phyloP scores from a whole-genome alignment of 2,329 filamentous ascomycete species.

The Diaporthe australafricana region DNA sequence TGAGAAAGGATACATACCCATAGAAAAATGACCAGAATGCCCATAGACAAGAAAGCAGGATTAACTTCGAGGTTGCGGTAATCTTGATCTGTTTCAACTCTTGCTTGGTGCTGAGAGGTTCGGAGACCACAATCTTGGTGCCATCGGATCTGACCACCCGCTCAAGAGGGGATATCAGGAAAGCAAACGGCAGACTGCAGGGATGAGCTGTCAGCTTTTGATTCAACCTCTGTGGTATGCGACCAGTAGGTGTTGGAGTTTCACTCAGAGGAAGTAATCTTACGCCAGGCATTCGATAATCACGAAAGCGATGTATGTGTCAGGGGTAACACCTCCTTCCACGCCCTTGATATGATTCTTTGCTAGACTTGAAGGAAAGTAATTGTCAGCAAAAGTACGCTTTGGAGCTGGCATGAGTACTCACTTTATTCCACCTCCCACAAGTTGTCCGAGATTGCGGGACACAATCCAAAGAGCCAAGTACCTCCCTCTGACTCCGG shows the following conservation, averaged over 20 bases:
- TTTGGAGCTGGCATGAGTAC: constrained; percentile 30
- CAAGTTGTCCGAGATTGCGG: constrained; percentile 58
- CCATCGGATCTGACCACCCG: constrained; percentile 58
- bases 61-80: constrained; percentile 53
- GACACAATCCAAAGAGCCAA: constrained; percentile 60
- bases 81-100: constrained; percentile 53
- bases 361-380: constrained; percentile 43
- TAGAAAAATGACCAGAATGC: constrained; percentile 61
- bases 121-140: constrained; percentile 54
- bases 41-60: constrained; percentile 53
- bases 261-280: constrained; percentile 39
- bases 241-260: not conserved
- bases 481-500: constrained; percentile 59
- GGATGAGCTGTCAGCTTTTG: not conserved
- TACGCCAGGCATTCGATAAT: constrained; percentile 59
- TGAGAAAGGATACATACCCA: constrained; percentile 39
- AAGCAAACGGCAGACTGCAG: constrained; percentile 54
- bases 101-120: constrained; percentile 52
- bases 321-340: constrained; percentile 53
- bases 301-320: constrained; percentile 59
- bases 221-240: not conserved
- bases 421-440: constrained; percentile 59
- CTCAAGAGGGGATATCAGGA: constrained; percentile 58
- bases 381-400: not conserved
- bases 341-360: constrained; percentile 51